These are phyloP conservation scores for Musa troglodytarum DNA, from an alignment of 176 grass and related monocot genomes.

Conservation along the genomic window DNA sequence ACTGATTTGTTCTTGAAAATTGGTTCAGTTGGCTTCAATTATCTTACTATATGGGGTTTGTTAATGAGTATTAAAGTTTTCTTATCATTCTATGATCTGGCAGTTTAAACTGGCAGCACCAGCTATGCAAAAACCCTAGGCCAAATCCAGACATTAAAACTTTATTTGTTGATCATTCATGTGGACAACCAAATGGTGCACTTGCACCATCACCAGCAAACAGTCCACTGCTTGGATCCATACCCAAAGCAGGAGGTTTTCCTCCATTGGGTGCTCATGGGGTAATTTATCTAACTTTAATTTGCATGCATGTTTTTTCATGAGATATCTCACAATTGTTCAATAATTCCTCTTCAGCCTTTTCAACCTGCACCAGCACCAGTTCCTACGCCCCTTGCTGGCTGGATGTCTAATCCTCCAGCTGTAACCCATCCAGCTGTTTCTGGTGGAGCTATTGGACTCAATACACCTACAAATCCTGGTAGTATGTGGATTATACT, in stretches of 20 bases:
- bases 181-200: constrained; percentile 93
- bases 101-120: constrained; percentile 99
- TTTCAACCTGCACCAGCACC: constrained; percentile 82
- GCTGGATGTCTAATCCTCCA: constrained; percentile 96
- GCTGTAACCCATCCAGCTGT: constrained; percentile 65
- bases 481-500: constrained; percentile 37
- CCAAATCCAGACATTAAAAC: constrained; percentile 99
- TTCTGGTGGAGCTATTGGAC: constrained; percentile 85
- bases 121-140: constrained; percentile 98
- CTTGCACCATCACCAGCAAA: constrained; percentile 85
- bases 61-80: constrained; percentile 3
- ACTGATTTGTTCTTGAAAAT: neutral
- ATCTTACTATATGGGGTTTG: neutral
- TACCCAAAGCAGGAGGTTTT: constrained; percentile 89
- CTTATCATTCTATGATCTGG: constrained; percentile 24
- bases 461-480: constrained; percentile 76
- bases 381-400: constrained; percentile 67
- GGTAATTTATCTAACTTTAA: constrained; percentile 37
- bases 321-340: neutral
- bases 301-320: neutral
- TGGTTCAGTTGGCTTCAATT: neutral
- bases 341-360: constrained; percentile 38
- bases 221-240: constrained; percentile 71
- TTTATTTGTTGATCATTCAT: constrained; percentile 96
- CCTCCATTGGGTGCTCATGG: constrained; percentile 84